Evolutionary conservation across 192 early-diverging fungal genomes (phyloP), one percentile per base, ranked within the genome.

Genomic region (Coemansia sp.): DNA sequence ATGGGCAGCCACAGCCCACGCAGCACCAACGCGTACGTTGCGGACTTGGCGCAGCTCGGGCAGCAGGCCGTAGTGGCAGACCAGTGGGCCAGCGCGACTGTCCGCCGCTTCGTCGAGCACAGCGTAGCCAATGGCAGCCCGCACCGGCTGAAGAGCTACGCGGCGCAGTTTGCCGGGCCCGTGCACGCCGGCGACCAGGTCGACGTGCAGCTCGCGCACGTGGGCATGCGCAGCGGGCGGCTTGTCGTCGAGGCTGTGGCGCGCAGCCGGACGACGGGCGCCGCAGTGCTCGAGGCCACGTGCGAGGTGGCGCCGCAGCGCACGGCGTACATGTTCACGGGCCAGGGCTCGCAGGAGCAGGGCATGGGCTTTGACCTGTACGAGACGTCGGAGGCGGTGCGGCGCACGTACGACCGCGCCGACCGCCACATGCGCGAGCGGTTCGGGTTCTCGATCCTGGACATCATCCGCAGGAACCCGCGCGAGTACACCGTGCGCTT

Each of bases 341-440:
- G 96, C 38, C 96, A 98, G 75, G 96, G 96, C 65, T 96, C 96
- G 72, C 96, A 98, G 78, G 93, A 96, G 84, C 86, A 86, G 16
- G 93, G 93, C 61, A 98, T 98, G 96, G 95, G 94, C 65, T 94
- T 95, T 92, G 93, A 92, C 38, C 85, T 97, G 46, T 98, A 96
- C 75, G 87, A 80, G 20, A 85, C 87, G 52, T 96, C 94, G 0
- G 74, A 91, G 22, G 89, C 93, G 57, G 94, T 95, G 24, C 91
- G 90, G 70, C 87, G 82, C 16, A 88, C 97, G 64, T 96, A 92
- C 91, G 94, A 98, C 77, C 89, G 90, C 55, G 95, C 95, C 55
- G 95, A 98, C 73, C 67, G 74, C 20, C 94, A 97, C 81, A 92
- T 94, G 83, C 85, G 91, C 68, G 80, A 86, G 62, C 91, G 88